Evolutionary conservation across 2,329 filamentous ascomycete species (phyloP).

Genomic region (Aaosphaeria arxii): DNA sequence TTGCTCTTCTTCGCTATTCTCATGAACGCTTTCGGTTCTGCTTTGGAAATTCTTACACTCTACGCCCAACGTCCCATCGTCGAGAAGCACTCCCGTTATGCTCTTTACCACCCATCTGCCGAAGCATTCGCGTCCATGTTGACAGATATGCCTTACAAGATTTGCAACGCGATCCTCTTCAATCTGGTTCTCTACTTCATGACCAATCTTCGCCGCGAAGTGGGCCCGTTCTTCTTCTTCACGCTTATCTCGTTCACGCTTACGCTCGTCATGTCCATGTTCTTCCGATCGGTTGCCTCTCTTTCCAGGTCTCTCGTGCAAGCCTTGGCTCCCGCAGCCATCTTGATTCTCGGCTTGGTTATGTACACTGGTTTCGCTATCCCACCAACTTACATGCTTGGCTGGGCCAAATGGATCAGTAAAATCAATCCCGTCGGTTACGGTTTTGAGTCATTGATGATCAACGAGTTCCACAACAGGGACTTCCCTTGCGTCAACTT

Average conservation of each 20-base stretch:
- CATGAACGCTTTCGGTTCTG: slow-evolving; percentile 79
- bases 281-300: slow-evolving; percentile 80
- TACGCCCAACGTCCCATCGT: slow-evolving; percentile 90
- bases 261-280: slow-evolving; percentile 78
- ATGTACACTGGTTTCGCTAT: slow-evolving; percentile 66
- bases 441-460: slow-evolving; percentile 75
- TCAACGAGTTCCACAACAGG: slow-evolving; percentile 74
- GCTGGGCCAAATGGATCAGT: slow-evolving; percentile 80
- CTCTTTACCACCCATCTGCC: slow-evolving; percentile 83
- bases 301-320: slow-evolving; percentile 65
- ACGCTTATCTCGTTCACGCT: slow-evolving; percentile 70
- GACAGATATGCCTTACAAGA: slow-evolving; percentile 79
- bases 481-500: slow-evolving; percentile 52
- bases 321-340: slow-evolving; percentile 54
- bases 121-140: slow-evolving; percentile 88
- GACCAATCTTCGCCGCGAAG: slow-evolving; percentile 71
- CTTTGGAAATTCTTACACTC: slow-evolving; percentile 79
- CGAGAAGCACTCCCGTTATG: slow-evolving; percentile 83
- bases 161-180: slow-evolving; percentile 71
- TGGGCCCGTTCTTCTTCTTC: slow-evolving; percentile 83
- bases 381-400: slow-evolving; percentile 63
- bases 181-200: slow-evolving; percentile 85
- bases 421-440: slow-evolving; percentile 79
- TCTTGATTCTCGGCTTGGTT: slow-evolving; percentile 64
- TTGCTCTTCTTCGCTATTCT: slow-evolving; percentile 85